phyloP scores from a whole-genome alignment of 495 filamentous ascomycete species.

The Saxispiralis lemnorum region DNA sequence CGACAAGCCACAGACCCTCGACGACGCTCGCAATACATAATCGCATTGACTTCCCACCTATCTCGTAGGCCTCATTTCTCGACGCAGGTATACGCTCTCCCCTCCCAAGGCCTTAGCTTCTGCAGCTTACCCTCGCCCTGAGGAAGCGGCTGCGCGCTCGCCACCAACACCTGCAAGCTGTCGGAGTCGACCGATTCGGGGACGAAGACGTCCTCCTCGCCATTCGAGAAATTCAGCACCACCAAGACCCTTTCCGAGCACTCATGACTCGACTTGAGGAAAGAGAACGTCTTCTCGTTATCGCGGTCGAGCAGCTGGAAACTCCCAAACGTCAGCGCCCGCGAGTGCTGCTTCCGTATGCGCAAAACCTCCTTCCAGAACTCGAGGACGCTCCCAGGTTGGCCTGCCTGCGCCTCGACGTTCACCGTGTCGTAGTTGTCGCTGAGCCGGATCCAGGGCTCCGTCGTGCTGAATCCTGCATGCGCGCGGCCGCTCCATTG shows the following conservation, averaged over 20 bases:
- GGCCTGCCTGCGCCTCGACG: conserved; percentile 30
- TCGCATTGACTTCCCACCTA: too few species aligned
- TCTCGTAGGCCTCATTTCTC: too few species aligned
- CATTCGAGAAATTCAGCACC: conserved; percentile 31
- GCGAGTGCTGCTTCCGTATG: conserved; percentile 35
- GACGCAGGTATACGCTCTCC: too few species aligned
- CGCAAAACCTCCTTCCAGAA: conserved; percentile 37
- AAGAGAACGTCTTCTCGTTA: conserved; percentile 33
- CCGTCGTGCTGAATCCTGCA: conserved; percentile 36
- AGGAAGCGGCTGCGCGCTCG: too few species aligned
- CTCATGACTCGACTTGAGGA: conserved; percentile 26
- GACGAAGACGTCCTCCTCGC: background rate
- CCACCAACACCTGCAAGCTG: too few species aligned
- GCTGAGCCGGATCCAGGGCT: conserved; percentile 46
- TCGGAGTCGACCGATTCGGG: too few species aligned
- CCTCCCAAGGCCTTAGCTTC: too few species aligned
- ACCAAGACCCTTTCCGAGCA: conserved; percentile 28
- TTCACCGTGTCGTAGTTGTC: conserved; percentile 34
- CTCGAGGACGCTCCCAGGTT: conserved; percentile 30
- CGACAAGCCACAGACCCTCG: too few species aligned
- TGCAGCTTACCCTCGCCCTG: too few species aligned
- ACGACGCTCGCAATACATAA: too few species aligned
- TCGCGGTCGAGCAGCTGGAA: conserved; percentile 34
- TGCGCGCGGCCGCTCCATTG: conserved; percentile 38
- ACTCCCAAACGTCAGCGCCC: conserved; percentile 31